These are phyloP conservation scores for Trichoderma guizhouense DNA, from an alignment of 2,329 filamentous ascomycete genomes.

Conservation along the genomic window DNA sequence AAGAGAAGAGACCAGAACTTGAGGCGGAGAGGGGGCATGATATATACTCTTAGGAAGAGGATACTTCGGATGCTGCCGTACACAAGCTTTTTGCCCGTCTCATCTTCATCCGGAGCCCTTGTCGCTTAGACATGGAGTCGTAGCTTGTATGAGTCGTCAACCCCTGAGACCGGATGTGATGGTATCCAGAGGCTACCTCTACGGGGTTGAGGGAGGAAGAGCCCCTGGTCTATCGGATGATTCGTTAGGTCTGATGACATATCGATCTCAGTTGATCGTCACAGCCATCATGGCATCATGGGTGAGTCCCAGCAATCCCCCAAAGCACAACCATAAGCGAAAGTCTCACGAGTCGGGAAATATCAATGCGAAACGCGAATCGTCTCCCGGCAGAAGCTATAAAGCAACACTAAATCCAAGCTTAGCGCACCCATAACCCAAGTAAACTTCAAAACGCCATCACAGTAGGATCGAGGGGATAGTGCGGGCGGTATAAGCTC, in stretches of 20 bases:
- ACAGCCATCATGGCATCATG: background rate
- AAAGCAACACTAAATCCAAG: background rate
- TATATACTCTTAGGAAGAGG: slow-evolving; percentile 2
- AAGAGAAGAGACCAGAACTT: background rate
- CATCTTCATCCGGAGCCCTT: background rate
- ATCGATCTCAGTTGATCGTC: background rate
- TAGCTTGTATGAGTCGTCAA: background rate
- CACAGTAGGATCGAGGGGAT: background rate
- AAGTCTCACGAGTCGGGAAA: background rate
- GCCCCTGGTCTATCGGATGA: background rate
- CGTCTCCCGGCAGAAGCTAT: background rate
- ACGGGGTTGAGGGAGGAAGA: background rate
- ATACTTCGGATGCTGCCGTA: slow-evolving; percentile 10
- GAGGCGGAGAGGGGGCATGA: background rate
- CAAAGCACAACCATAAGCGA: background rate
- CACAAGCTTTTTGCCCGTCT: background rate
- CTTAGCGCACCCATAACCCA: background rate
- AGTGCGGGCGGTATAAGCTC: background rate
- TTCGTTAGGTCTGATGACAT: background rate
- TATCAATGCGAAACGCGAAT: background rate
- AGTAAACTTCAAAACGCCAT: background rate
- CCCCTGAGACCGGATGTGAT: slow-evolving; percentile 23
- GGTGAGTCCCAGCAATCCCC: background rate
- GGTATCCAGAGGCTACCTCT: slow-evolving; percentile 9
- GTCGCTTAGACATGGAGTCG: background rate